phyloP scores from a whole-genome alignment of 345 rosid species.

The Rhizophora apiculata region DNA sequence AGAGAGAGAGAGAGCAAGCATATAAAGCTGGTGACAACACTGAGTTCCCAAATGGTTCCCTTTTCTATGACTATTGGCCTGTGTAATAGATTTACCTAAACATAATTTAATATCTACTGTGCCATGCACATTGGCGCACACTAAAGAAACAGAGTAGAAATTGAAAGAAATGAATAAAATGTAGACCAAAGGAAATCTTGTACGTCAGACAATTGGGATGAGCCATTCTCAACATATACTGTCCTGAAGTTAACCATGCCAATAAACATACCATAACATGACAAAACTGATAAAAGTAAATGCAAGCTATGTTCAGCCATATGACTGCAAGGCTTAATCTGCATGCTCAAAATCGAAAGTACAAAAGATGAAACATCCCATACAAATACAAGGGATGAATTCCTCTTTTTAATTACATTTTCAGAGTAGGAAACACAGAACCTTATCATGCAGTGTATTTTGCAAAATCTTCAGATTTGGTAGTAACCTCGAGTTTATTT shows the following conservation, averaged over 20 bases:
- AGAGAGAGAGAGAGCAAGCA: neutral
- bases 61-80: too few relatives aligned
- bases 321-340: neutral
- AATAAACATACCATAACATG: neutral
- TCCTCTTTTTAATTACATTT: neutral
- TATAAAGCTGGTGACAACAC: neutral
- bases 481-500: constrained; percentile 77
- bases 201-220: neutral
- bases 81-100: too few relatives aligned
- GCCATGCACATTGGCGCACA: too few relatives aligned
- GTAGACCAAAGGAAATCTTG: neutral
- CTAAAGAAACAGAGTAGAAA: too few relatives aligned
- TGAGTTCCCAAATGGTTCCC: neutral
- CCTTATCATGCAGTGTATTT: constrained; percentile 72
- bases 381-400: neutral
- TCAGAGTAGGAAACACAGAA: constrained; percentile 23
- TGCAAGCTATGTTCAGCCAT: neutral
- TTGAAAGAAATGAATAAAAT: too few relatives aligned
- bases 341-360: neutral
- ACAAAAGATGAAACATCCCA: neutral
- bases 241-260: too few relatives aligned
- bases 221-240: neutral
- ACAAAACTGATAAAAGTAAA: neutral
- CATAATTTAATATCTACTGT: too few relatives aligned
- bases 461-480: constrained; percentile 73